Evolutionary conservation across 768 basidiomycete species (phyloP), one percentile per base, ranked within the genome.

Genomic region (Mycena indigotica): DNA sequence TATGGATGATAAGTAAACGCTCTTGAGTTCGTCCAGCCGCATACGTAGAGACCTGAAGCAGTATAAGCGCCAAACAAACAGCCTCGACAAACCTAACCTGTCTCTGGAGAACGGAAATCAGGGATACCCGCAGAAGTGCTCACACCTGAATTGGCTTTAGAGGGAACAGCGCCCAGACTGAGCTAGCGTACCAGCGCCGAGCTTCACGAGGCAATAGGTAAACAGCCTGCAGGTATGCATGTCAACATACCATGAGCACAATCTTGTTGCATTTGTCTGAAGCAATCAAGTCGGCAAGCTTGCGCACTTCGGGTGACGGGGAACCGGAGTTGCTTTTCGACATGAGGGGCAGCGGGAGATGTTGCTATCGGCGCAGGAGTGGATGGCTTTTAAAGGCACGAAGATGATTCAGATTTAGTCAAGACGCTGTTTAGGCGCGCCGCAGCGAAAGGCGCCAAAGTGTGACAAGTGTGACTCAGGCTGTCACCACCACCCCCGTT

Each of bases 31-130:
- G 48, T 51, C 10, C 32, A 38, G 67, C 32, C 10, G 17, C 79
- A 67, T 57, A 84, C 84, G 64, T 85, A 85, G 58, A 86, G 73
- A 32, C 84, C 83, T 84, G 61, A 19, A 6, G 49, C 16, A 35
- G 23, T 46, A n/a, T 52, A 13, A 57, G 38, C 5, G 40, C 32
- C n/a, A 16, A 30, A 28, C 16, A 4, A 19, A 5, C 28, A n/a
- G 53, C 26, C 8, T 50, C n/a, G 4, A 45, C 28, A 57, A 25
- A n/a, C 67, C 83, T 62, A 60, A 83, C 93, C 94, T 30, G 93
- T 95, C 23, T 86, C 83, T 1, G 91, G 90, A 10, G 89, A 91
- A 59, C 95, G 77, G 70, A 95, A 97, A 72, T 97, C 93, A 13
- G 94, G 94, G 25, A 93, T 93, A 5, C 90, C 90, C 53, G 90